Conservation (phyloP, 805 yeast species). For the Wickerhamiella vanderwaltii region DNA sequence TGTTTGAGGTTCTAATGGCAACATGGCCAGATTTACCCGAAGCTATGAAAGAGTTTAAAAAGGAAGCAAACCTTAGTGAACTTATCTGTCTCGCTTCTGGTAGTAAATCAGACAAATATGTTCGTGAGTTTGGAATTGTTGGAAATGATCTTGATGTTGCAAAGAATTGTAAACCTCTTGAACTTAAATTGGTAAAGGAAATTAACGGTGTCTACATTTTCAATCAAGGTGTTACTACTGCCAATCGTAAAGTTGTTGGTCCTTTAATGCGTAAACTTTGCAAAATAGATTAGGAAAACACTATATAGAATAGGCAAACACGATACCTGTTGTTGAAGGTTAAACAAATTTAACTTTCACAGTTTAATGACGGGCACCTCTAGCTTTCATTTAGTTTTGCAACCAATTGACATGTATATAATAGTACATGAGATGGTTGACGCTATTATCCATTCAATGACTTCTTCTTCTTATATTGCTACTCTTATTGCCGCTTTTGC, state of each 20-base stretch:
- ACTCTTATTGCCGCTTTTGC: conserved; percentile 4
- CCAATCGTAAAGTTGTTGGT: conserved; percentile 80
- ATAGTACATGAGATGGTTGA: too few relatives aligned
- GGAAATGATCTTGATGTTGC: conserved; percentile 25
- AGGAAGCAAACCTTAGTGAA: conserved; percentile 30
- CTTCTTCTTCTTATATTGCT: neutral
- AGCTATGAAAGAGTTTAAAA: conserved; percentile 26
- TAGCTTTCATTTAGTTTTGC: too few relatives aligned
- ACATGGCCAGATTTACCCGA: conserved; percentile 23
- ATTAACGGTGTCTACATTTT: conserved; percentile 22
- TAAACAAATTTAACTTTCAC: too few relatives aligned
- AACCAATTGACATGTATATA: too few relatives aligned
- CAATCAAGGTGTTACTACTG: conserved; percentile 43
- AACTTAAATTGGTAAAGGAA: conserved; percentile 12
- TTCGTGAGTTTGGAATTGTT: conserved; percentile 34
- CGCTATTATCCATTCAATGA: too few relatives aligned
- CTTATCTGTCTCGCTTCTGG: conserved; percentile 40
- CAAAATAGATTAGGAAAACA: conserved; percentile 17
- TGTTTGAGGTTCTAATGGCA: conserved; percentile 40
- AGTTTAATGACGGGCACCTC: too few relatives aligned
- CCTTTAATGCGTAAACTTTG: conserved; percentile 39
- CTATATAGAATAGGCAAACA: neutral
- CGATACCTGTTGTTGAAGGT: too few relatives aligned
- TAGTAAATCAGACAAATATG: conserved; percentile 20
- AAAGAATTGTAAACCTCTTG: conserved; percentile 13